These are phyloP conservation scores for Fomitiporia mediterranea DNA, from an alignment of 1,284 basidiomycete species.

Conservation along the genomic window DNA sequence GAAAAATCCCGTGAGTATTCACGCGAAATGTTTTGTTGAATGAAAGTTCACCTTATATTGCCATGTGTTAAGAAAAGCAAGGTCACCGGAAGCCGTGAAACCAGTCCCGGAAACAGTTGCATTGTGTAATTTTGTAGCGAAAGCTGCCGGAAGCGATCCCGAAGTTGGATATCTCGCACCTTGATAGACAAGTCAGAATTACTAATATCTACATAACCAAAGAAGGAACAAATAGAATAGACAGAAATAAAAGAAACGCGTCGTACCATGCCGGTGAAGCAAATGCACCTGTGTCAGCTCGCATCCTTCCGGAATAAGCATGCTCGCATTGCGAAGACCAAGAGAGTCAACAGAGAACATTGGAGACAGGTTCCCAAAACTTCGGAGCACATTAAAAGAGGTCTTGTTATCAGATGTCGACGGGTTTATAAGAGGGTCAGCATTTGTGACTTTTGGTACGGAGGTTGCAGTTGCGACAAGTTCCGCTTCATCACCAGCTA, in stretches of 20 bases:
- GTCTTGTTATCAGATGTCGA: constrained; percentile 33
- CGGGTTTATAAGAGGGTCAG: constrained; percentile 36
- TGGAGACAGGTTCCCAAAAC: constrained; percentile 56
- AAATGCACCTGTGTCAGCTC: constrained; percentile 48
- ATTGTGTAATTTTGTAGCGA: constrained; percentile 18
- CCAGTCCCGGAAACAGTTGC: constrained; percentile 15
- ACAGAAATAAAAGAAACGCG: no score
- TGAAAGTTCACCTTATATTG: constrained; percentile 18
- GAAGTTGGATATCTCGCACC: constrained; percentile 19
- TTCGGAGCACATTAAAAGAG: constrained; percentile 40
- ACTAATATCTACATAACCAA: neutral
- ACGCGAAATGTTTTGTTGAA: neutral
- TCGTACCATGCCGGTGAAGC: constrained; percentile 51
- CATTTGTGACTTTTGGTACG: constrained; percentile 33
- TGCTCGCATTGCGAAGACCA: constrained; percentile 47
- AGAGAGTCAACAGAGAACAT: constrained; percentile 54
- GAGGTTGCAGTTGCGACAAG: constrained; percentile 43
- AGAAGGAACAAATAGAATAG: neutral
- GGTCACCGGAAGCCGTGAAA: constrained; percentile 28
- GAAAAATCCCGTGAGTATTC: no score
- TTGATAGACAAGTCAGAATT: neutral
- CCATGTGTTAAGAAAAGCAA: constrained; percentile 37
- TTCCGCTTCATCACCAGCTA: constrained; percentile 46
- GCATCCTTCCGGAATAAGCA: constrained; percentile 46
- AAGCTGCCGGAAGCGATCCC: constrained; percentile 10